Evolutionary conservation across 805 yeast genomes (phyloP).

Genomic region (Candida lessepsii): DNA sequence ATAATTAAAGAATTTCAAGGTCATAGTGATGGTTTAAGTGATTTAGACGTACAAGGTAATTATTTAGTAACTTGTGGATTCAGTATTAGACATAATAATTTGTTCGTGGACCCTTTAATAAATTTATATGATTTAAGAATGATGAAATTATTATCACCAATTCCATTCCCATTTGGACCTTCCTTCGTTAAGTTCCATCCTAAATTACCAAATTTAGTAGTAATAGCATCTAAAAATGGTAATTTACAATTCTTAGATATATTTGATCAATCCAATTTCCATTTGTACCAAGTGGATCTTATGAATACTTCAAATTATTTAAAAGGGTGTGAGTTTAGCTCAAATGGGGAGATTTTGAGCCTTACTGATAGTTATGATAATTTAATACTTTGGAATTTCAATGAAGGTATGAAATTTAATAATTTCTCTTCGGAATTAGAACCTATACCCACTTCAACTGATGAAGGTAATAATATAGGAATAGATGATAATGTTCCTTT

Average conservation of each 20-base stretch:
- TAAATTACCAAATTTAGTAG: slow-evolving; percentile 70
- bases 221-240: slow-evolving; percentile 74
- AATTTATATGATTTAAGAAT: slow-evolving; percentile 77
- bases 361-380: slow-evolving; percentile 63
- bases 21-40: slow-evolving; percentile 61
- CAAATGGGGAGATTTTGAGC: slow-evolving; percentile 75
- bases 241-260: slow-evolving; percentile 84
- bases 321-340: slow-evolving; percentile 52
- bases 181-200: slow-evolving; percentile 84
- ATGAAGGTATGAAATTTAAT: slow-evolving; percentile 30
- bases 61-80: slow-evolving; percentile 80
- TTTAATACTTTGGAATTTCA: slow-evolving; percentile 67
- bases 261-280: slow-evolving; percentile 68
- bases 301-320: slow-evolving; percentile 27
- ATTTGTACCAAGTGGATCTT: slow-evolving; percentile 65
- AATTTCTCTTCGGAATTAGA: slow-evolving; percentile 38
- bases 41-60: slow-evolving; percentile 63
- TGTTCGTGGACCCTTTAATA: slow-evolving; percentile 70
- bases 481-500: slow-evolving; percentile 55
- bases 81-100: slow-evolving; percentile 48
- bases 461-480: slow-evolving; percentile 36
- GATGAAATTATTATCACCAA: slow-evolving; percentile 69
- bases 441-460: not conserved
- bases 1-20: slow-evolving; percentile 55
- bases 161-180: slow-evolving; percentile 90